Conservation (phyloP, 169 alveolate species). For the Plasmodium chabaudi region DNA sequence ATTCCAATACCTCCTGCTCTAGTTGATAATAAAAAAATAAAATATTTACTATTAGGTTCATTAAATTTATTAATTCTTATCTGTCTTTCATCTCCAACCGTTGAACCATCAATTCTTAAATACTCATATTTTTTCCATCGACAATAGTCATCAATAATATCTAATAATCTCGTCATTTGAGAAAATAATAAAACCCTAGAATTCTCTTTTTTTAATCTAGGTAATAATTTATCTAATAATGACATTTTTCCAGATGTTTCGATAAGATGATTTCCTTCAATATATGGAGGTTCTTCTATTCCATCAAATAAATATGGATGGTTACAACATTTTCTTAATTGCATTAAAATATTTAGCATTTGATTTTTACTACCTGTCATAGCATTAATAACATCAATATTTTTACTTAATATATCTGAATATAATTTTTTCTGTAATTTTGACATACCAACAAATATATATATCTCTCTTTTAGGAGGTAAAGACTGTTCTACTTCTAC, state of each 20-base stretch:
- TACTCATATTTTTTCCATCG: slow-evolving; percentile 92
- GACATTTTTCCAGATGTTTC: slow-evolving; percentile 93
- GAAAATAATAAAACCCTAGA: slow-evolving; percentile 93
- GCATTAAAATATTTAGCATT: slow-evolving; percentile 97
- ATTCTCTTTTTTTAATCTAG: slow-evolving; percentile 83
- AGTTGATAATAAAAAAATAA: slow-evolving; percentile 94
- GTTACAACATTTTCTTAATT: slow-evolving; percentile 98
- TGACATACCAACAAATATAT: slow-evolving; percentile 93
- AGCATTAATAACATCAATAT: slow-evolving; percentile 83
- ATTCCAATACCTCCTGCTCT: slow-evolving; percentile 99
- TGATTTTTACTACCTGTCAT: slow-evolving; percentile 84
- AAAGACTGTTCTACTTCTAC: slow-evolving; percentile 97
- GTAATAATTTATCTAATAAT: slow-evolving; percentile 91
- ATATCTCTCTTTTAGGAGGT: slow-evolving; percentile 95
- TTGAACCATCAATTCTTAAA: slow-evolving; percentile 98
- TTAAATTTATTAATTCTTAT: slow-evolving; percentile 92
- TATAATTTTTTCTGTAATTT: slow-evolving; percentile 95
- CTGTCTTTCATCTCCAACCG: slow-evolving; percentile 96
- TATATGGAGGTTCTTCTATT: slow-evolving; percentile 91
- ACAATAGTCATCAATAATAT: slow-evolving; percentile 96
- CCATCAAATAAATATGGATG: slow-evolving; percentile 97
- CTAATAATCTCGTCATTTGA: slow-evolving; percentile 95
- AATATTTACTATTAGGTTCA: slow-evolving; percentile 90
- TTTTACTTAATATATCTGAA: slow-evolving; percentile 90
- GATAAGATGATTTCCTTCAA: slow-evolving; percentile 93